These are phyloP conservation scores for Lolium multiflorum DNA, from an alignment of 176 grass and related monocot genomes.

Conservation along the genomic window DNA sequence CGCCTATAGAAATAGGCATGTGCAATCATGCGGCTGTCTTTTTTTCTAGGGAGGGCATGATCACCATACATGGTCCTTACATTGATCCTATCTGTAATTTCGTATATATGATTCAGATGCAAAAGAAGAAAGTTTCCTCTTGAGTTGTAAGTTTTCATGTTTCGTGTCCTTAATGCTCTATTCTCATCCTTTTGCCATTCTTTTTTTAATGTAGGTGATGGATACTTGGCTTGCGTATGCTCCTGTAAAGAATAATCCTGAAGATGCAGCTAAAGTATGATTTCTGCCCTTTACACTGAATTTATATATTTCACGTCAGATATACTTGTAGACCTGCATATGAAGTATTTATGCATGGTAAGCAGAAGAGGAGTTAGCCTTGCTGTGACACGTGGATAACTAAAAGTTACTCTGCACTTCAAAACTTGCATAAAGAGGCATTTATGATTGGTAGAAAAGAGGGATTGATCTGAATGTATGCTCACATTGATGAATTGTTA, in stretches of 20 bases:
- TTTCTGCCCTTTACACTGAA: background rate
- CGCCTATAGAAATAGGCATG: background rate
- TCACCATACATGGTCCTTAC: no score
- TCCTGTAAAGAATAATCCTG: conserved; percentile 97
- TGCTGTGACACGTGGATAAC: no score
- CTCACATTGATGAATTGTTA: background rate
- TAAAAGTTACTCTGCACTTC: no score
- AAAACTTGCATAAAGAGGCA: no score
- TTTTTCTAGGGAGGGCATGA: no score
- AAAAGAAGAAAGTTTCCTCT: background rate
- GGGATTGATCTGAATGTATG: background rate
- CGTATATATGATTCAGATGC: conserved; percentile 9
- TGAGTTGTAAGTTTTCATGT: background rate
- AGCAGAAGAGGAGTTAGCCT: background rate
- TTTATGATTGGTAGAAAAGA: no score
- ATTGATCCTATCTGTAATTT: background rate
- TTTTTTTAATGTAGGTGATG: conserved; percentile 64
- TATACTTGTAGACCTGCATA: conserved; percentile 10
- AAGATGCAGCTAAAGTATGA: conserved; percentile 93
- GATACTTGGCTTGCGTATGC: conserved; percentile 98
- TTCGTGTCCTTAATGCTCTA: background rate
- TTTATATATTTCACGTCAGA: background rate
- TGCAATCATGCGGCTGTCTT: background rate
- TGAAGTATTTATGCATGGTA: conserved; percentile 6
- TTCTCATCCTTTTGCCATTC: conserved; percentile 11